phyloP scores from a whole-genome alignment of 108 stramenopile species.

The Nitzschia palea region DNA sequence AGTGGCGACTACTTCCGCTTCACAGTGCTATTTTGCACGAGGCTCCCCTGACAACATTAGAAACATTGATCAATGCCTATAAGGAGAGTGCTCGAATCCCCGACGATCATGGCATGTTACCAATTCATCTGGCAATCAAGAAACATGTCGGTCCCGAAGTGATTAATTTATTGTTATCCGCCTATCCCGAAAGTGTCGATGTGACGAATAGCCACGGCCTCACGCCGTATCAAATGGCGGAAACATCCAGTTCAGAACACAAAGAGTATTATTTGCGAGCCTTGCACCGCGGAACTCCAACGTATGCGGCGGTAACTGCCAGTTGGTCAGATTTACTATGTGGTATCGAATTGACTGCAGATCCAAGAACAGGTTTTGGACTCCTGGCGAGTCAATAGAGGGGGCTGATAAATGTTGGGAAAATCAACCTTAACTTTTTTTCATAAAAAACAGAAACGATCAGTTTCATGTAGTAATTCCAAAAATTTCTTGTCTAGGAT shows the following conservation, averaged over 20 bases:
- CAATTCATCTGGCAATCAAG: constrained; percentile 76
- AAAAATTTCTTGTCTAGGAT: too few relatives aligned
- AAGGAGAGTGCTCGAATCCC: constrained; percentile 54
- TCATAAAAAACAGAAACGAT: too few relatives aligned
- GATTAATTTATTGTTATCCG: constrained; percentile 58
- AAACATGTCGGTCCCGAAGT: constrained; percentile 46
- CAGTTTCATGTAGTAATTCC: too few relatives aligned
- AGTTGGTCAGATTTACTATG: constrained; percentile 10
- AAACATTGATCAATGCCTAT: constrained; percentile 49
- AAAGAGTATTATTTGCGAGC: constrained; percentile 9
- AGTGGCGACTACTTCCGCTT: constrained; percentile 81
- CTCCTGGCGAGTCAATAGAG: neutral
- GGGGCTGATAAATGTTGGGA: too few relatives aligned
- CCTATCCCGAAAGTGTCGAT: constrained; percentile 47
- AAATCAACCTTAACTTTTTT: too few relatives aligned
- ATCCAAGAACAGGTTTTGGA: constrained; percentile 2
- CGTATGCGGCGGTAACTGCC: constrained; percentile 10
- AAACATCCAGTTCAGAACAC: constrained; percentile 5
- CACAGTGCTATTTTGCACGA: constrained; percentile 80
- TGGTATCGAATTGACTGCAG: constrained; percentile 1
- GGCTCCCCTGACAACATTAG: constrained; percentile 51
- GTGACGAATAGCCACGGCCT: constrained; percentile 2
- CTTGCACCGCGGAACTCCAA: constrained; percentile 2
- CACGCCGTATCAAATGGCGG: constrained; percentile 21
- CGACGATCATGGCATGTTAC: constrained; percentile 84